phyloP scores from a whole-genome alignment of 1,284 basidiomycete genomes.

The Microbotryum silenes-acaulis region DNA sequence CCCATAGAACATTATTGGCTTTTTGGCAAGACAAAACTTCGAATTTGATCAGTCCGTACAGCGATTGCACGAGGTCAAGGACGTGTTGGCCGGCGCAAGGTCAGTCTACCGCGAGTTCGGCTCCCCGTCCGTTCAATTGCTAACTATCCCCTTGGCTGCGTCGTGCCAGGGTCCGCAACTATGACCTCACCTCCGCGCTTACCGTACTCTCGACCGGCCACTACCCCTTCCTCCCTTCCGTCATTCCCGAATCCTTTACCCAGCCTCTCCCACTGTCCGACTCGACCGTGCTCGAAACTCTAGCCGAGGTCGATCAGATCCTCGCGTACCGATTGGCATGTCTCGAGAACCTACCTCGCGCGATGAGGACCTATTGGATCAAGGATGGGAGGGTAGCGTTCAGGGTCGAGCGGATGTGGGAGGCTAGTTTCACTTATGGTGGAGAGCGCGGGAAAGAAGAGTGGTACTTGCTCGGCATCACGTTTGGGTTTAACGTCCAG shows the following conservation, averaged over 20 bases:
- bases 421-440: slow-evolving; percentile 60
- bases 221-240: slow-evolving; percentile 66
- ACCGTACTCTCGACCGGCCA: slow-evolving; percentile 76
- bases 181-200: slow-evolving; percentile 78
- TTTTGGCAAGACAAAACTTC: slow-evolving; percentile 70
- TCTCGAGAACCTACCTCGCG: slow-evolving; percentile 44
- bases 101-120: slow-evolving; percentile 15
- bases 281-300: slow-evolving; percentile 55
- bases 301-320: slow-evolving; percentile 63
- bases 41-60: slow-evolving; percentile 67
- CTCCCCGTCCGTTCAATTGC: slow-evolving; percentile 6
- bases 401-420: slow-evolving; percentile 62
- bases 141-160: neutral
- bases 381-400: slow-evolving; percentile 71
- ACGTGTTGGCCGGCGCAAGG: slow-evolving; percentile 44
- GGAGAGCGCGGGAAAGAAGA: slow-evolving; percentile 53
- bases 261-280: slow-evolving; percentile 60
- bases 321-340: slow-evolving; percentile 61
- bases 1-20: slow-evolving; percentile 66
- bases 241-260: slow-evolving; percentile 56
- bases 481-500: slow-evolving; percentile 66
- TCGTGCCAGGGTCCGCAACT: slow-evolving; percentile 62
- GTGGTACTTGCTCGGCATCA: slow-evolving; percentile 73
- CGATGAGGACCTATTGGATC: slow-evolving; percentile 65
- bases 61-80: slow-evolving; percentile 57